Percentiles rank a stretch among this genome's conserved stretches.
phyloP scores from a whole-genome alignment of 352 stramenopile genomes.

The Phytophthora tubulina region DNA sequence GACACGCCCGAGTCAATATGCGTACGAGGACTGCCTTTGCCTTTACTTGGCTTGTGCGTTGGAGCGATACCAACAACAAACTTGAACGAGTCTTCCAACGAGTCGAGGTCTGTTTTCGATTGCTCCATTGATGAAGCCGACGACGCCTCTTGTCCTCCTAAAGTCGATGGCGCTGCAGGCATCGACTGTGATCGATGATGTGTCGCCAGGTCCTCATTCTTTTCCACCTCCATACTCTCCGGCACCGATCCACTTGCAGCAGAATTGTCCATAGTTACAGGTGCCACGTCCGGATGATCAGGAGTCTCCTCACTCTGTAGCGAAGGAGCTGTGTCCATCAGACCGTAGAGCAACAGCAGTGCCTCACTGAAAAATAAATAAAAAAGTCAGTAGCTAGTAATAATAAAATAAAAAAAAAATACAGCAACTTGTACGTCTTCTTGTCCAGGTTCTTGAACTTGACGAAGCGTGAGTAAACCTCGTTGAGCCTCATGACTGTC shows the following conservation, averaged over 20 bases:
- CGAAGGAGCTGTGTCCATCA: slow-evolving; percentile 67
- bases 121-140: slow-evolving; percentile 12
- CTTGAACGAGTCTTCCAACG: slow-evolving; percentile 85
- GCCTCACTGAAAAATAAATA: slow-evolving; percentile 54
- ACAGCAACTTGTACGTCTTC: slow-evolving; percentile 61
- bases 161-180: slow-evolving; percentile 24
- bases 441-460: slow-evolving; percentile 80
- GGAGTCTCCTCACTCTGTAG: slow-evolving; percentile 14
- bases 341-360: slow-evolving; percentile 65
- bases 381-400: slow-evolving; percentile 1
- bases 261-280: slow-evolving; percentile 25
- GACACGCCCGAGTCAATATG: slow-evolving; percentile 12
- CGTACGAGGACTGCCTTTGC: slow-evolving; percentile 30
- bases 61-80: slow-evolving; percentile 74
- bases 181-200: slow-evolving; percentile 45
- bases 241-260: slow-evolving; percentile 10
- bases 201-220: slow-evolving; percentile 1
- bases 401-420: not conserved
- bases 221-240: slow-evolving; percentile 16
- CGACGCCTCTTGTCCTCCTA: slow-evolving; percentile 13
- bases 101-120: slow-evolving; percentile 53
- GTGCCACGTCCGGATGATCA: slow-evolving; percentile 13
- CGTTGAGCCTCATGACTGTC: slow-evolving; percentile 67
- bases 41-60: slow-evolving; percentile 41
- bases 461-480: slow-evolving; percentile 83